These are phyloP conservation scores for Pelargonium nanum DNA, from an alignment of 345 rosid species.

Conservation along the genomic window DNA sequence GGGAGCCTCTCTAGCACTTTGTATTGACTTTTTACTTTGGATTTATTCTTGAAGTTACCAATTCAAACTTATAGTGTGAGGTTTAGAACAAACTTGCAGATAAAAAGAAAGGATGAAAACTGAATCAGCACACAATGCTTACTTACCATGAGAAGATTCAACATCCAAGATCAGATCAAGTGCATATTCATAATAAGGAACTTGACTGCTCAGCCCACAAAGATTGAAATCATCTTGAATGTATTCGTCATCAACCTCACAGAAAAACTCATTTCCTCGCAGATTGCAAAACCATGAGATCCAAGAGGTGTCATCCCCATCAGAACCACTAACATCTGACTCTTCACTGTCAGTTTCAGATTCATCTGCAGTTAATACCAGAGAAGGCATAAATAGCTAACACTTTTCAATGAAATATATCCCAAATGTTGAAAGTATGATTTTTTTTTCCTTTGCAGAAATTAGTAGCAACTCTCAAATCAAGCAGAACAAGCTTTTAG, in stretches of 20 bases:
- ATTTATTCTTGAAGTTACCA: too few relatives aligned
- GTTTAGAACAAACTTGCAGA: background rate
- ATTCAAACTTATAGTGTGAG: background rate
- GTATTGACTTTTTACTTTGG: too few relatives aligned
- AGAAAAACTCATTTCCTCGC: slow-evolving; percentile 89
- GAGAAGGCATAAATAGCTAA: slow-evolving; percentile 7
- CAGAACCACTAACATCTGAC: slow-evolving; percentile 82
- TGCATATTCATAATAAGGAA: slow-evolving; percentile 88
- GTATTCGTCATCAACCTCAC: slow-evolving; percentile 95
- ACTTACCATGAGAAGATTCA: slow-evolving; percentile 86
- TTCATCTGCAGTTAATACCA: slow-evolving; percentile 40
- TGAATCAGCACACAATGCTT: background rate
- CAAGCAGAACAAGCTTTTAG: background rate
- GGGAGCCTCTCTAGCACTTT: background rate
- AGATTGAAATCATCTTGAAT: slow-evolving; percentile 96
- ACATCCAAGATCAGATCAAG: slow-evolving; percentile 87
- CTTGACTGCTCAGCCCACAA: slow-evolving; percentile 93
- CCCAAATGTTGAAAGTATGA: background rate
- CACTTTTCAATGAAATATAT: background rate
- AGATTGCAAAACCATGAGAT: slow-evolving; percentile 97
- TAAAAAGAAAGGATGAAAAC: background rate
- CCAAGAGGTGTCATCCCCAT: slow-evolving; percentile 92
- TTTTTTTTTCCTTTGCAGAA: background rate
- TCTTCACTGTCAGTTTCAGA: slow-evolving; percentile 75
- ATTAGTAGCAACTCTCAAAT: background rate